Percentiles rank a stretch among this genome's conserved stretches.
These are phyloP conservation scores for Blastomyces silverae DNA, from an alignment of 2,329 filamentous ascomycete species.

Conservation along the genomic window DNA sequence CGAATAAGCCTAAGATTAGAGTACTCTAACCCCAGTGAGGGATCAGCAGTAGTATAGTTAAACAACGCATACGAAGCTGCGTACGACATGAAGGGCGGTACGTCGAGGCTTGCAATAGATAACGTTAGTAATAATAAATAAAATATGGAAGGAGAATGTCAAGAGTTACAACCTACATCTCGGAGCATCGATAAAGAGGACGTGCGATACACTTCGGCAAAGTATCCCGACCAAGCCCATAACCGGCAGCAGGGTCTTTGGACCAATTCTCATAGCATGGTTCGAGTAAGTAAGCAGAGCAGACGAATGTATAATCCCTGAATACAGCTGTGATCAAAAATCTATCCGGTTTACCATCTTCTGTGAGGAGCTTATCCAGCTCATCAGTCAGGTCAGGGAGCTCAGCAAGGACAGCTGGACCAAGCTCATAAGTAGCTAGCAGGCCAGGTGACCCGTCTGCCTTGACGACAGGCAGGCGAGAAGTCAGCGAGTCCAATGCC, in stretches of 20 bases:
- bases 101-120: conserved; percentile 50
- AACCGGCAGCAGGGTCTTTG: conserved; percentile 55
- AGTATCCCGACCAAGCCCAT: conserved; percentile 67
- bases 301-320: conserved; percentile 84
- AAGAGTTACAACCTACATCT: conserved; percentile 60
- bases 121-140: conserved; percentile 22
- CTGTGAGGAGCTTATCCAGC: conserved; percentile 58
- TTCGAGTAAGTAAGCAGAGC: conserved; percentile 83
- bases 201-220: conserved; percentile 69
- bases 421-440: conserved; percentile 66
- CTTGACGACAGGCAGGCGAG: conserved; percentile 72
- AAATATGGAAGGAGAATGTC: not conserved
- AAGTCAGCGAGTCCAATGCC: conserved; percentile 62
- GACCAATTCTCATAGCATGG: conserved; percentile 73
- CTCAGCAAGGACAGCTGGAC: conserved; percentile 63
- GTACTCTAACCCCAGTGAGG: conserved; percentile 50
- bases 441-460: conserved; percentile 67
- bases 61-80: conserved; percentile 57
- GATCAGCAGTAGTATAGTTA: conserved; percentile 56
- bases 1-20: conserved; percentile 72
- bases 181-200: conserved; percentile 75
- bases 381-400: conserved; percentile 69
- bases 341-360: conserved; percentile 56
- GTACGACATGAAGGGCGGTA: conserved; percentile 91
- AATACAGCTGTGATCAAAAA: conserved; percentile 80